Percentiles rank a stretch among this genome's conserved stretches.
Conservation (phyloP, 352 stramenopile species). For the Peronospora farinosa region DNA sequence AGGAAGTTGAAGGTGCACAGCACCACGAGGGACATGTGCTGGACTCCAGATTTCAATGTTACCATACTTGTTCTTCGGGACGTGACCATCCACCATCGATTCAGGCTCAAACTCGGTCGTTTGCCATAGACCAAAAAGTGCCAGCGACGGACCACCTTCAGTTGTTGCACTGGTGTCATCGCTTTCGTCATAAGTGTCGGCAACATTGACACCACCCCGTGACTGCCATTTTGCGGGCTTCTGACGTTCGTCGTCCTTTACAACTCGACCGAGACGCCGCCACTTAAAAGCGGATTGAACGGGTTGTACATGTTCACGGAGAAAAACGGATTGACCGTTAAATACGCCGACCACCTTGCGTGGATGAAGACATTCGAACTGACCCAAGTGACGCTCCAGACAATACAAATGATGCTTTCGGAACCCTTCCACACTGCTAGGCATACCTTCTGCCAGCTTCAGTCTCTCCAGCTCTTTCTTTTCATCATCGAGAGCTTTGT, state of each 20-base stretch:
- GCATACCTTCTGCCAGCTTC: slow-evolving; percentile 64
- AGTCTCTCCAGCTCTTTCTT: slow-evolving; percentile 23
- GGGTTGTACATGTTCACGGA: slow-evolving; percentile 47
- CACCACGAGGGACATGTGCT: slow-evolving; percentile 49
- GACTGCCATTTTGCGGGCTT: slow-evolving; percentile 51
- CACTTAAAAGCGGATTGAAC: slow-evolving; percentile 63
- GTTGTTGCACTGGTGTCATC: slow-evolving; percentile 6
- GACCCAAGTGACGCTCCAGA: slow-evolving; percentile 62
- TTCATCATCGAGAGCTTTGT: slow-evolving; percentile 29
- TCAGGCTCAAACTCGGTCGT: slow-evolving; percentile 50
- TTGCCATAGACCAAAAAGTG: slow-evolving; percentile 77
- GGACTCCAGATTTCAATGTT: slow-evolving; percentile 85
- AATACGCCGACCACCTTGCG: slow-evolving; percentile 70
- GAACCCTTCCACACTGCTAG: slow-evolving; percentile 69
- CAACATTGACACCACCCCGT: slow-evolving; percentile 12
- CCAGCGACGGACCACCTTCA: slow-evolving; percentile 8
- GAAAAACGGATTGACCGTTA: slow-evolving; percentile 69
- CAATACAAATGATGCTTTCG: slow-evolving; percentile 75
- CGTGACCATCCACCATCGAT: slow-evolving; percentile 43
- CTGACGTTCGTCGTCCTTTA: slow-evolving; percentile 44
- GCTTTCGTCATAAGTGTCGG: slow-evolving; percentile 9
- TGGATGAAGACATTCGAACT: slow-evolving; percentile 60
- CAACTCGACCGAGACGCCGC: slow-evolving; percentile 55
- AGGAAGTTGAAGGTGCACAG: slow-evolving; percentile 55
- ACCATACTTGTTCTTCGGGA: slow-evolving; percentile 83